Percentiles rank a stretch among this genome's conserved stretches.
Conservation (phyloP, 2,329 filamentous ascomycete genomes). For the Pseudogymnoascus sp. region DNA sequence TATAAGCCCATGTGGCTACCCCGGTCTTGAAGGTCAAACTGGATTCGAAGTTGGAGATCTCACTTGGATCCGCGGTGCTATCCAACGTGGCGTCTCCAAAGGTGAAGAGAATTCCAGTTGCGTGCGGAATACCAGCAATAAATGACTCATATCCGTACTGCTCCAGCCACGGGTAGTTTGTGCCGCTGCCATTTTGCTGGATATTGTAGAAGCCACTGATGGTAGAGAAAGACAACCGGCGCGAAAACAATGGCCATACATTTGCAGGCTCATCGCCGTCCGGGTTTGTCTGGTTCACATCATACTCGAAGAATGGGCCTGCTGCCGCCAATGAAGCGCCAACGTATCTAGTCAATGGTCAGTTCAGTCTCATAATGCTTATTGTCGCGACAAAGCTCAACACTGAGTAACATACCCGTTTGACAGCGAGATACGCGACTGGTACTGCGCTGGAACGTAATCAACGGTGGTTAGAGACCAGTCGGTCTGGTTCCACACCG, state of each 20-base stretch:
- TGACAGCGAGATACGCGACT: slow-evolving; percentile 25
- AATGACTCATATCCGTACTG: slow-evolving; percentile 64
- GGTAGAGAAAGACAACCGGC: slow-evolving; percentile 56
- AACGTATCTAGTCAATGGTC: slow-evolving; percentile 22
- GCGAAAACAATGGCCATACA: slow-evolving; percentile 59
- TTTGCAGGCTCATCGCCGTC: slow-evolving; percentile 35
- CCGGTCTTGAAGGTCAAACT: slow-evolving; percentile 56
- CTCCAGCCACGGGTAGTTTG: slow-evolving; percentile 59
- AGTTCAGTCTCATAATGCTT: not conserved
- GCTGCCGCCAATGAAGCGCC: slow-evolving; percentile 26
- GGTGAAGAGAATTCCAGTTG: slow-evolving; percentile 50
- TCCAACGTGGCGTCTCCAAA: slow-evolving; percentile 48
- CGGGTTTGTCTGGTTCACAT: slow-evolving; percentile 27
- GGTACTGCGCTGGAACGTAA: slow-evolving; percentile 26
- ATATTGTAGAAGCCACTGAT: slow-evolving; percentile 58
- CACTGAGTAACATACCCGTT: slow-evolving; percentile 24
- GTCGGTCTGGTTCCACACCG: slow-evolving; percentile 24
- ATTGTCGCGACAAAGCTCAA: not conserved
- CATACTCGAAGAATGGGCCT: slow-evolving; percentile 28
- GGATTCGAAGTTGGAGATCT: slow-evolving; percentile 52
- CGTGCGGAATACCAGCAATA: slow-evolving; percentile 63
- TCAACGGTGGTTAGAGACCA: slow-evolving; percentile 25
- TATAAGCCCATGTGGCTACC: slow-evolving; percentile 54
- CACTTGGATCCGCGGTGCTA: slow-evolving; percentile 47
- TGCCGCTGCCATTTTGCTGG: slow-evolving; percentile 48